Evolutionary conservation across 768 basidiomycete genomes (phyloP).

Genomic region (Suillus decipiens): DNA sequence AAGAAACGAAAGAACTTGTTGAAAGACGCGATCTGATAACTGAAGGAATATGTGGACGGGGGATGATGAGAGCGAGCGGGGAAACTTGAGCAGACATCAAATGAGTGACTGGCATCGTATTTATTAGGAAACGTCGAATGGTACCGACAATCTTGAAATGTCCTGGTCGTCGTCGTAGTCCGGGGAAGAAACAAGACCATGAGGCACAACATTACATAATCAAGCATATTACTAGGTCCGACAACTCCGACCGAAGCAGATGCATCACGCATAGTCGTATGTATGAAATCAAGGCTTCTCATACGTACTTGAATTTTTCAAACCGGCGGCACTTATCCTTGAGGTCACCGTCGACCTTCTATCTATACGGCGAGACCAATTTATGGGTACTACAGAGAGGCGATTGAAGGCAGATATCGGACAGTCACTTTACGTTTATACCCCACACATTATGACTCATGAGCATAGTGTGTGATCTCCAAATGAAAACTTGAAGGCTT

Average conservation of each 20-base stretch:
- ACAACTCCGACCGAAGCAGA: constrained; percentile 1
- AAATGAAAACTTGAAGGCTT: not conserved
- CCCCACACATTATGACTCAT: not conserved
- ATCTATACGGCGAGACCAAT: not conserved
- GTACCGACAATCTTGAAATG: constrained; percentile 4
- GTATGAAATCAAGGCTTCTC: not conserved
- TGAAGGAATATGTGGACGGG: constrained; percentile 50
- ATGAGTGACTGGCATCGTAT: constrained; percentile 52
- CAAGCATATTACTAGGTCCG: not conserved
- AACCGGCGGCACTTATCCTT: not conserved
- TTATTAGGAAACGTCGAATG: not conserved
- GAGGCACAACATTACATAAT: not conserved
- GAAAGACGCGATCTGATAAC: constrained; percentile 51
- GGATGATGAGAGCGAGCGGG: constrained; percentile 62
- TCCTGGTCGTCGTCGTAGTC: constrained; percentile 1
- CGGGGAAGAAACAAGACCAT: not conserved
- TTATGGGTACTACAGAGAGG: not conserved
- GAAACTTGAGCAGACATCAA: constrained; percentile 48
- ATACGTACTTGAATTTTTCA: not conserved
- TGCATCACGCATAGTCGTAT: not conserved
- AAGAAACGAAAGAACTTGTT: constrained; percentile 29
- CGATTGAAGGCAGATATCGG: not conserved
- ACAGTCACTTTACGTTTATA: not conserved
- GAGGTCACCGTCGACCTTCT: not conserved
- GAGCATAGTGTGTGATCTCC: not conserved